Evolutionary conservation across 2,329 filamentous ascomycete species (phyloP), one percentile per base, ranked within the genome.

Genomic region (Tympanopsis confertula): DNA sequence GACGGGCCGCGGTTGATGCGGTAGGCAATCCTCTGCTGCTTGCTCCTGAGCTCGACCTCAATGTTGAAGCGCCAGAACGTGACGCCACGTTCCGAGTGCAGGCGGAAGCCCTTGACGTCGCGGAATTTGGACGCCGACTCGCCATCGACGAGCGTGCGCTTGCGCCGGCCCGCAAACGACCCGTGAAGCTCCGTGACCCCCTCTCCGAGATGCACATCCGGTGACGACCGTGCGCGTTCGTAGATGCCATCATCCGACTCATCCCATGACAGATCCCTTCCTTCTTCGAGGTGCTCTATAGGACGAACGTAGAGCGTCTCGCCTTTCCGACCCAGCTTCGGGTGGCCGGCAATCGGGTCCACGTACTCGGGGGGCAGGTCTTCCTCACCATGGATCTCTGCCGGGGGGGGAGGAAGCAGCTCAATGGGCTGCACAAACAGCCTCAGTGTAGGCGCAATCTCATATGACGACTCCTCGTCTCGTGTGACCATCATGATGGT

Each of bases 21-120:
- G 58, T 98, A 98, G 0, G 87, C 89, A 45, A 98, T 83, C 28
- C 89, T 81, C 49, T 88, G 77, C 58, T 96, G 85, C 41, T 68
- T 71, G 17, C 78, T 68, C 3, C 73, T 71, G n/a, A 98, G 73
- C 58, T 98, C 89, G 37, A 98, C 73, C 56, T 96, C 89, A 36
- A 98, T 71, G 53, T 87, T 94, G 69, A 96, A 98, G 30, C 87
- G 76, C 91, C 91, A 98, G 59, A 98, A 98, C 0, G 91, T 98
- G 43, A 82, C 78, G 30, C 89, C 89, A 41, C 82, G 73, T 54
- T 94, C 91, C 1, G 77, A 70, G 50, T 95, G 88, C 13, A 98
- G 70, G 15, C 86, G 78, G 49, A 85, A 78, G 1, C 85, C 91
- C 42, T 78, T 71, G 4, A 95, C 75, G 50, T 95, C 88, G 50